Conservation (phyloP, 495 filamentous ascomycete species). For the Annulohypoxylon maeteangense region DNA sequence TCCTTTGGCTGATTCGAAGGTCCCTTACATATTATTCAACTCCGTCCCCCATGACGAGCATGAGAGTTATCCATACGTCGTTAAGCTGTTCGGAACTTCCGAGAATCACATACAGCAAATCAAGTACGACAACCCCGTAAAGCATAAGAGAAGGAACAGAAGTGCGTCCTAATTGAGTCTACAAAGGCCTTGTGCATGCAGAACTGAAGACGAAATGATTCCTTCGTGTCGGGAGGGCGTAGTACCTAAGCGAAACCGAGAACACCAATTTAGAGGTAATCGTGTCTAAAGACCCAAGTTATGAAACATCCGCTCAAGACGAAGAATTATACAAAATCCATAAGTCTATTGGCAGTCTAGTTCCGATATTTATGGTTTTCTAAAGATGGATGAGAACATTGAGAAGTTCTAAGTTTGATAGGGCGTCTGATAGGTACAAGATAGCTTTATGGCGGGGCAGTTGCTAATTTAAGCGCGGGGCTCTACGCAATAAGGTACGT, state of each 20-base stretch:
- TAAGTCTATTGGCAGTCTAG: background rate
- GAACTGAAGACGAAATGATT: background rate
- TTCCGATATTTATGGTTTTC: background rate
- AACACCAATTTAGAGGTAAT: background rate
- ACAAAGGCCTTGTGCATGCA: background rate
- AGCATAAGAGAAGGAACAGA: background rate
- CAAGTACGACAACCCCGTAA: background rate
- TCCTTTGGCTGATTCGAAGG: background rate
- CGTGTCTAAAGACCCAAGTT: background rate
- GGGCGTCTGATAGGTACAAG: background rate
- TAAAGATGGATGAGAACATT: no score
- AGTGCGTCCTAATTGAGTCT: background rate
- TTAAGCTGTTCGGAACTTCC: background rate
- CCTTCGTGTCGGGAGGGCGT: background rate
- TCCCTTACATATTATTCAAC: background rate
- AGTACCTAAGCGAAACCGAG: background rate
- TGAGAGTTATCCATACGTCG: background rate
- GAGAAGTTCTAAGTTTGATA: background rate
- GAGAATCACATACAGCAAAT: background rate
- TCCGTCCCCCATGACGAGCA: background rate
- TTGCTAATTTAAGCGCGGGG: slow-evolving; percentile 15
- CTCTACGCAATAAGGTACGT: background rate
- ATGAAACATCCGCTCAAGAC: background rate
- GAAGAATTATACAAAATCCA: background rate
- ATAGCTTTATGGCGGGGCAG: slow-evolving; percentile 8